These are phyloP conservation scores for Candida cerambycidarum DNA, from an alignment of 805 yeast genomes.

Conservation along the genomic window DNA sequence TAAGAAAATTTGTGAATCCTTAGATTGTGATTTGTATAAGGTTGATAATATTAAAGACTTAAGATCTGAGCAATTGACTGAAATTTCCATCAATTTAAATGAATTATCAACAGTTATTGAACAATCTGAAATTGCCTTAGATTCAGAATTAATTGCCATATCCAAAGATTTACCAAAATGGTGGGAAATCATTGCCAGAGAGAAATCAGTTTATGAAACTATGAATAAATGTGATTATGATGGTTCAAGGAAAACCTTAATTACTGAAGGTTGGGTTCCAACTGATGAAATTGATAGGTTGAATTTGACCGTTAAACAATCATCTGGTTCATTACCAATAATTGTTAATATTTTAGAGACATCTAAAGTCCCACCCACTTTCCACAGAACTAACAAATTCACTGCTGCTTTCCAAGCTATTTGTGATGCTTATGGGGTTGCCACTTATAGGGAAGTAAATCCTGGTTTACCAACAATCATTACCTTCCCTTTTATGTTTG, in stretches of 20 bases:
- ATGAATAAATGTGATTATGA: slow-evolving; percentile 81
- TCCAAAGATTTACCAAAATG: slow-evolving; percentile 75
- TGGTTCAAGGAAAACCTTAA: slow-evolving; percentile 76
- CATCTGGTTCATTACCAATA: slow-evolving; percentile 57
- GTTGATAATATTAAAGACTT: slow-evolving; percentile 43
- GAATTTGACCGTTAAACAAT: slow-evolving; percentile 62
- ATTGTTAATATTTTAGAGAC: slow-evolving; percentile 63
- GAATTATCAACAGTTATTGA: slow-evolving; percentile 37
- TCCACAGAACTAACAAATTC: slow-evolving; percentile 90
- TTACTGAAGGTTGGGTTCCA: slow-evolving; percentile 98
- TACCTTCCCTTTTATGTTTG: slow-evolving; percentile 98
- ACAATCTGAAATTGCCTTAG: slow-evolving; percentile 57
- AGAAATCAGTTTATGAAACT: slow-evolving; percentile 76
- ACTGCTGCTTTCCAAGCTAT: slow-evolving; percentile 90
- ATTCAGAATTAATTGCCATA: slow-evolving; percentile 74
- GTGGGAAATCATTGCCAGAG: slow-evolving; percentile 63
- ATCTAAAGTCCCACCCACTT: slow-evolving; percentile 89
- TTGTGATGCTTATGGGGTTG: slow-evolving; percentile 94
- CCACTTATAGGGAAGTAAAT: slow-evolving; percentile 90
- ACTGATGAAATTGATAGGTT: slow-evolving; percentile 68
- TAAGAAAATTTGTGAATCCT: slow-evolving; percentile 80
- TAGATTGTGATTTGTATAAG: slow-evolving; percentile 76
- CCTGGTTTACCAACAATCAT: slow-evolving; percentile 94
- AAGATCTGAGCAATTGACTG: slow-evolving; percentile 31
- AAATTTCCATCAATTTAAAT: slow-evolving; percentile 25